A percentile compares a stretch with the other conserved stretches of the same genome.
These are phyloP conservation scores for Aspergillus texensis DNA, from an alignment of 2,329 filamentous ascomycete genomes.

Conservation along the genomic window DNA sequence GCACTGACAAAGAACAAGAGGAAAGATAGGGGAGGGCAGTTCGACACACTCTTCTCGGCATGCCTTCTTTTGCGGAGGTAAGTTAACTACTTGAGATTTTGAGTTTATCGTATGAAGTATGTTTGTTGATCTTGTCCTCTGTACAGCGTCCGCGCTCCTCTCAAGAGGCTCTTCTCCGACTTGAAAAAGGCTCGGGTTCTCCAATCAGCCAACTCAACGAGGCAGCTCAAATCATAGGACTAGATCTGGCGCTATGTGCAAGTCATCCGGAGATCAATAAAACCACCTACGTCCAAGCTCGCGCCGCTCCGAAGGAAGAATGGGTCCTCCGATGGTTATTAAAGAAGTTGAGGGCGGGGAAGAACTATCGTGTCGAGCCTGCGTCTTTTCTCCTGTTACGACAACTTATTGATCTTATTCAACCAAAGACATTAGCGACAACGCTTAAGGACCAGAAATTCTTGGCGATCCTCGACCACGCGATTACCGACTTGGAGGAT, in stretches of 20 bases:
- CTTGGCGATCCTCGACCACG: slow-evolving; percentile 65
- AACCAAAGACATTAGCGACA: slow-evolving; percentile 69
- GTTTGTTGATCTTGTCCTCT: slow-evolving; percentile 16
- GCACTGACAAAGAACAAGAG: slow-evolving; percentile 2
- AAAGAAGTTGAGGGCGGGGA: slow-evolving; percentile 56
- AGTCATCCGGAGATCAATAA: slow-evolving; percentile 34
- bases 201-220: slow-evolving; percentile 44
- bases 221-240: slow-evolving; percentile 47
- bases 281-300: slow-evolving; percentile 23
- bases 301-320: slow-evolving; percentile 57
- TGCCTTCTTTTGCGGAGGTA: slow-evolving; percentile 43
- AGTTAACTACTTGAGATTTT: slow-evolving; percentile 16
- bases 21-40: slow-evolving; percentile 1
- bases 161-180: slow-evolving; percentile 48
- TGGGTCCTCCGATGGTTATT: slow-evolving; percentile 69
- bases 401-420: slow-evolving; percentile 70
- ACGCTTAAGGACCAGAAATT: slow-evolving; percentile 73
- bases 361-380: slow-evolving; percentile 47
- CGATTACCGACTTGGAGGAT: slow-evolving; percentile 59
- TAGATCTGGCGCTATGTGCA: slow-evolving; percentile 39
- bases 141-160: slow-evolving; percentile 41
- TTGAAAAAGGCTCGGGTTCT: slow-evolving; percentile 47
- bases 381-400: slow-evolving; percentile 58
- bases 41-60: slow-evolving; percentile 25
- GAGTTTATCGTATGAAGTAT: slow-evolving; percentile 7